Evolutionary conservation across 2,329 filamentous ascomycete genomes (phyloP).

Genomic region (Zopfia rhizophila): DNA sequence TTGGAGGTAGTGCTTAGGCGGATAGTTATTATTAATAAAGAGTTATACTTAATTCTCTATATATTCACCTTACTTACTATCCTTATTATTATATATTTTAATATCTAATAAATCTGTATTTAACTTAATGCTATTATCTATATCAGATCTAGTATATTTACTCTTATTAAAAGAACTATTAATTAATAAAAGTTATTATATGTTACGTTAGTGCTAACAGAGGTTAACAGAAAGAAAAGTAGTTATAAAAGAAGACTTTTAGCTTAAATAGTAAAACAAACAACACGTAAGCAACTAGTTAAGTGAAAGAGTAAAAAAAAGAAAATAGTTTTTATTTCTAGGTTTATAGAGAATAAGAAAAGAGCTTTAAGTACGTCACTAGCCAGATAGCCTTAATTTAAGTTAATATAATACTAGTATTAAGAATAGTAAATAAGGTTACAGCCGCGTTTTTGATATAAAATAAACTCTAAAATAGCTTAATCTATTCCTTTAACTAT

Average conservation of each 20-base stretch:
- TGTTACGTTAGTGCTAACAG: constrained; percentile 11
- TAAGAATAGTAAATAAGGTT: constrained; percentile 7
- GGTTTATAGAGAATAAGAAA: constrained; percentile 12
- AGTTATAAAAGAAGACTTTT: no score
- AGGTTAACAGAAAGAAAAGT: constrained; percentile 13
- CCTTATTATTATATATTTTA: constrained; percentile 14
- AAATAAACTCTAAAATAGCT: background rate
- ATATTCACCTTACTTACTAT: no score
- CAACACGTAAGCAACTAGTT: constrained; percentile 14
- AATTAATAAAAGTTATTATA: constrained; percentile 14
- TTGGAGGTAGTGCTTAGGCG: constrained; percentile 28
- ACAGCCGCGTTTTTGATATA: background rate
- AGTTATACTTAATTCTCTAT: constrained; percentile 14
- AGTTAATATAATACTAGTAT: constrained; percentile 6
- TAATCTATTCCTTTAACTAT: constrained; percentile 11
- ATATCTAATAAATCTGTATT: constrained; percentile 23
- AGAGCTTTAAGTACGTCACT: constrained; percentile 21
- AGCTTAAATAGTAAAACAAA: constrained; percentile 16
- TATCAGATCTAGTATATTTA: constrained; percentile 19
- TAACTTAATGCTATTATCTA: constrained; percentile 16
- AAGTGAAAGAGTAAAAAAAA: constrained; percentile 4
- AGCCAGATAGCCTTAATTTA: constrained; percentile 7
- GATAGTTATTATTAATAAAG: constrained; percentile 19
- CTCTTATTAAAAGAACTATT: constrained; percentile 20
- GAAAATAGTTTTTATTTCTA: constrained; percentile 15